These are phyloP conservation scores for Leccinum broughii DNA, from an alignment of 768 basidiomycete species.

Conservation along the genomic window DNA sequence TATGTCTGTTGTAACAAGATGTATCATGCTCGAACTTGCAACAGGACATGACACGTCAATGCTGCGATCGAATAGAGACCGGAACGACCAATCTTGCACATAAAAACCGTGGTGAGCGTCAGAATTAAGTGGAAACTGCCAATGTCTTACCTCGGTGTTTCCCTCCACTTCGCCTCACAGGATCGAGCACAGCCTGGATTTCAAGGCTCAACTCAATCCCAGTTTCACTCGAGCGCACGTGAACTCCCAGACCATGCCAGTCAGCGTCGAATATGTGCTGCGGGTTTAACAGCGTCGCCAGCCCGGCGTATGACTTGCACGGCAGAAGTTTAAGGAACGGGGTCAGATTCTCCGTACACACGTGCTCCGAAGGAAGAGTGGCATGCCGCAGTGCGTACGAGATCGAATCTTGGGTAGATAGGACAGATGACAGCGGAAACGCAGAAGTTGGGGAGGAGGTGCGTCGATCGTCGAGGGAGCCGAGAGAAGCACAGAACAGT, in stretches of 20 bases:
- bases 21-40: slow-evolving; percentile 57
- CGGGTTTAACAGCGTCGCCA: slow-evolving; percentile 80
- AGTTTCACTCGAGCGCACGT: slow-evolving; percentile 61
- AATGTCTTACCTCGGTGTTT: slow-evolving; percentile 52
- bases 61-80: slow-evolving; percentile 62
- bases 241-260: slow-evolving; percentile 87
- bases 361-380: slow-evolving; percentile 75
- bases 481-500: slow-evolving; percentile 91
- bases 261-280: slow-evolving; percentile 86
- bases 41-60: slow-evolving; percentile 71
- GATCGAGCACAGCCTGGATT: slow-evolving; percentile 79
- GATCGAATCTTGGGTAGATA: slow-evolving; percentile 36
- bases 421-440: slow-evolving; percentile 65
- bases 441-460: slow-evolving; percentile 66
- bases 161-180: slow-evolving; percentile 55
- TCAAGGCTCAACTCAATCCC: slow-evolving; percentile 67
- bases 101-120: slow-evolving; percentile 7
- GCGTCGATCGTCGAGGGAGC: slow-evolving; percentile 69
- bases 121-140: neutral
- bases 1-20: slow-evolving; percentile 47
- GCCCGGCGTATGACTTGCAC: slow-evolving; percentile 85
- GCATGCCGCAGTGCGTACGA: slow-evolving; percentile 71
- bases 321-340: slow-evolving; percentile 95
- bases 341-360: slow-evolving; percentile 98
- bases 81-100: slow-evolving; percentile 70